Conservation (phyloP, 371 early-diverging fungal species). For the Blyttiomyces sp. region DNA sequence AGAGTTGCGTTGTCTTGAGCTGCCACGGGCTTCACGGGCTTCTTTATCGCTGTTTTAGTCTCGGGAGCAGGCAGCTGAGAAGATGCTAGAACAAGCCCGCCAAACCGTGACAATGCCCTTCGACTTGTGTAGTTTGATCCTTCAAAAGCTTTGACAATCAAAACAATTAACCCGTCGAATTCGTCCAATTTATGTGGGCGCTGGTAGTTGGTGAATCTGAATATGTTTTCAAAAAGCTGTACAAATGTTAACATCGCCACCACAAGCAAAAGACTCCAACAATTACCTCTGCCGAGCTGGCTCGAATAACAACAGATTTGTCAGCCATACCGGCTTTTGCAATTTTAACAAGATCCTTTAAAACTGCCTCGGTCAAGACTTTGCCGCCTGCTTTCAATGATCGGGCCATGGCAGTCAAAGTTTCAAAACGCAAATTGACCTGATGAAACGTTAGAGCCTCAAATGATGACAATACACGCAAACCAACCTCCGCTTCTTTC, state of each 20-base stretch:
- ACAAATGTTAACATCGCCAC: too few species aligned
- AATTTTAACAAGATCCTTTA: slow-evolving; percentile 73
- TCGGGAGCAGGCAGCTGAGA: slow-evolving; percentile 44
- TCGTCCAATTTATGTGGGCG: slow-evolving; percentile 55
- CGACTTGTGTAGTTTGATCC: slow-evolving; percentile 63
- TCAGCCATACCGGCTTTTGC: slow-evolving; percentile 67
- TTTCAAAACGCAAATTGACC: slow-evolving; percentile 66
- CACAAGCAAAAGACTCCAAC: not conserved
- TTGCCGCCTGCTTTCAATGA: slow-evolving; percentile 77
- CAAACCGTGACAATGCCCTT: slow-evolving; percentile 59
- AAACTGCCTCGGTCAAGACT: slow-evolving; percentile 64
- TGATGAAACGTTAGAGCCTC: slow-evolving; percentile 18
- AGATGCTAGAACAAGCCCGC: slow-evolving; percentile 58
- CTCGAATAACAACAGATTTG: slow-evolving; percentile 69
- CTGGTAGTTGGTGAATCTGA: slow-evolving; percentile 21
- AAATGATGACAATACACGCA: not conserved
- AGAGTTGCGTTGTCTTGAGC: slow-evolving; percentile 4
- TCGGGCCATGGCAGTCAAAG: slow-evolving; percentile 62
- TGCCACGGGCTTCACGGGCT: slow-evolving; percentile 9
- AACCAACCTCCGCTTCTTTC: slow-evolving; percentile 59
- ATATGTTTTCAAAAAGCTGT: slow-evolving; percentile 38
- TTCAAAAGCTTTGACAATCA: slow-evolving; percentile 67
- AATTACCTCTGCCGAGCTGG: slow-evolving; percentile 68
- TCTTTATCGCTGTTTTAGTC: slow-evolving; percentile 26
- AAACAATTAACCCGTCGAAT: slow-evolving; percentile 56